Evolutionary conservation across 2,329 filamentous ascomycete species (phyloP), one percentile per base, ranked within the genome.

Genomic region (Exophiala viscosa): DNA sequence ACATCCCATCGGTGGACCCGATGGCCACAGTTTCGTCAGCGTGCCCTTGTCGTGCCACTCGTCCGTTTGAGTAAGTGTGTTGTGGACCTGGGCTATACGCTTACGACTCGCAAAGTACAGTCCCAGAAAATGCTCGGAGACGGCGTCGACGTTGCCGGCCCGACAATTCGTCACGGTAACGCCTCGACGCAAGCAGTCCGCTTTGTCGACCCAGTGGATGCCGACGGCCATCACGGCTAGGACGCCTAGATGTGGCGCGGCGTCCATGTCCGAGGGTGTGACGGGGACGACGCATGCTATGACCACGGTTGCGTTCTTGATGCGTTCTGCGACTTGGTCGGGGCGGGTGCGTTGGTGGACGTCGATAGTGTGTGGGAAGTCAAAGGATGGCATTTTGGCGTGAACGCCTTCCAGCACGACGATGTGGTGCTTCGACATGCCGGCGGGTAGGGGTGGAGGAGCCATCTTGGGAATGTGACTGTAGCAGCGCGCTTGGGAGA

Each of bases 121-220:
- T 39, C 70, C 74, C 36, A 79, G 70, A 9, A 76, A 76, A 67
- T 79, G 76, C 61, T 79, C 76, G 28, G 69, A 69, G 8, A 78
- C 76, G 40, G 72, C 65, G 42, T 76, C 70, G 41, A 76, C 68
- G 48, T 78, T 78, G 17, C 74, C 71, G n/a, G 65, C 69, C 3
- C 75, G 73, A 40, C 70, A 73, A 45, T 77, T 76, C 44, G 69
- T 70, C 34, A 79, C 70, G 11, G 69, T 67, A 46, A 79, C 70
- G 31, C 73, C 73, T 13, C 73, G 67, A 46, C 67, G 65, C 35
- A 66, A 66, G 52, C 70, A 73, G 42, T 73, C 73, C 3, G 67
- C 64, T 33, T 75, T 68, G 60, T 78, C 74, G 28, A 79, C 65
- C 52, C 70, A 70, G 61, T 76, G 74, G 46, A 70, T 73, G 39